A percentile compares a stretch with the other conserved stretches of the same genome.
These are phyloP conservation scores for Tetracladium setigerum DNA, from an alignment of 495 filamentous ascomycete genomes.

Conservation along the genomic window DNA sequence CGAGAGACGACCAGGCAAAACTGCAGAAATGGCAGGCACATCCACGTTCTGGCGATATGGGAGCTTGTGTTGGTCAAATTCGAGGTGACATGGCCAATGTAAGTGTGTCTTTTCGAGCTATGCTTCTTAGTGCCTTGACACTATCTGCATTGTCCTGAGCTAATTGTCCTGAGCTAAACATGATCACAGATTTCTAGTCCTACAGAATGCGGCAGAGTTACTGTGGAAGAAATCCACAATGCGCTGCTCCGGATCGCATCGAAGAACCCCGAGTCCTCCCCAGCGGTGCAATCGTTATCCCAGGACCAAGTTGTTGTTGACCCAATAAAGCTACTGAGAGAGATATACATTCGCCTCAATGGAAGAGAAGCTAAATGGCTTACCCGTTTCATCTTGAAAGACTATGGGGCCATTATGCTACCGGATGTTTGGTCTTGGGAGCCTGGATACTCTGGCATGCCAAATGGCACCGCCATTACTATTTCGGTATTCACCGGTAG, in stretches of 20 bases:
- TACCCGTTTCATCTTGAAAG: slow-evolving; percentile 73
- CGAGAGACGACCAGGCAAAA: slow-evolving; percentile 47
- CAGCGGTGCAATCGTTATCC: slow-evolving; percentile 45
- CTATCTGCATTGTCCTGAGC: background rate
- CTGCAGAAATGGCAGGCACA: slow-evolving; percentile 53
- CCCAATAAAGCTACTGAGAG: slow-evolving; percentile 40
- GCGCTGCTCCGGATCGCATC: slow-evolving; percentile 57
- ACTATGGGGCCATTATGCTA: slow-evolving; percentile 53
- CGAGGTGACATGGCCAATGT: slow-evolving; percentile 54
- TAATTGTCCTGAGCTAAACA: too few species aligned
- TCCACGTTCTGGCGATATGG: slow-evolving; percentile 55
- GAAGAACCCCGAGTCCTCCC: slow-evolving; percentile 60
- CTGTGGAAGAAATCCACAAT: slow-evolving; percentile 67
- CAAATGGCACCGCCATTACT: slow-evolving; percentile 60
- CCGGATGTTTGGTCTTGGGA: slow-evolving; percentile 35
- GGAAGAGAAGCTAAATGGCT: slow-evolving; percentile 84
- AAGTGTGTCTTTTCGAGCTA: slow-evolving; percentile 12
- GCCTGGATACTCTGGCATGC: slow-evolving; percentile 49
- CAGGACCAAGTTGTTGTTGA: slow-evolving; percentile 24
- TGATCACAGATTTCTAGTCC: slow-evolving; percentile 9
- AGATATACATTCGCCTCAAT: slow-evolving; percentile 51
- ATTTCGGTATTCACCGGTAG: slow-evolving; percentile 26
- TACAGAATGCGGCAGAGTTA: slow-evolving; percentile 34
- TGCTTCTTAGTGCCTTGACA: background rate
- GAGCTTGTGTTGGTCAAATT: slow-evolving; percentile 58